Percentiles rank a stretch among this genome's conserved stretches.
Conservation (phyloP, 371 early-diverging fungal genomes). For the Choanephora cucurbitarum region DNA sequence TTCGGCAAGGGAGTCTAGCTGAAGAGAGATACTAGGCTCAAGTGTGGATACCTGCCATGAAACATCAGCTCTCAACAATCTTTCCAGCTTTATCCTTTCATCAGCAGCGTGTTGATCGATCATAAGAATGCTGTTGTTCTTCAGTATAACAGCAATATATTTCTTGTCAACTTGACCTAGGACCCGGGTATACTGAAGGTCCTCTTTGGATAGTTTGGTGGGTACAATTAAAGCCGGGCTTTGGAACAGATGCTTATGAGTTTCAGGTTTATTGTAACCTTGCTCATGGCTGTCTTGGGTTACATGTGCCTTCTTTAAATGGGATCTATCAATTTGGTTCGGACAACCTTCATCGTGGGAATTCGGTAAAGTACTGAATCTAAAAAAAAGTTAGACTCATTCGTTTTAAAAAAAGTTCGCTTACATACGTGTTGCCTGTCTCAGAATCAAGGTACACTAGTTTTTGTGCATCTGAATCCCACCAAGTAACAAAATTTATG, state of each 20-base stretch:
- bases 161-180: conserved; percentile 72
- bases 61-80: conserved; percentile 27
- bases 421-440: conserved; percentile 22
- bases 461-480: conserved; percentile 9
- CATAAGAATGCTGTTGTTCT: conserved; percentile 42
- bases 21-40: conserved; percentile 52
- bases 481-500: conserved; percentile 10
- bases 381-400: conserved; percentile 1
- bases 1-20: conserved; percentile 43
- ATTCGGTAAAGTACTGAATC: conserved; percentile 1
- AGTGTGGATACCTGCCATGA: conserved; percentile 29
- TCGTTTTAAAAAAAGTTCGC: background rate
- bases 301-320: conserved; percentile 6
- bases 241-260: background rate
- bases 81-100: conserved; percentile 76
- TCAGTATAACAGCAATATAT: conserved; percentile 57
- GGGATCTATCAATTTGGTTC: conserved; percentile 19
- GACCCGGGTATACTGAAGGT: conserved; percentile 37
- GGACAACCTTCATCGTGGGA: background rate
- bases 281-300: too few relatives aligned
- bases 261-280: background rate
- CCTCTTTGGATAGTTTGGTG: conserved; percentile 34
- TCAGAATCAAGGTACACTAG: conserved; percentile 11
- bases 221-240: conserved; percentile 7
- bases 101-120: conserved; percentile 90